Evolutionary conservation across 2,329 filamentous ascomycete species (phyloP).

Genomic region (Chaetothyriales sp.): DNA sequence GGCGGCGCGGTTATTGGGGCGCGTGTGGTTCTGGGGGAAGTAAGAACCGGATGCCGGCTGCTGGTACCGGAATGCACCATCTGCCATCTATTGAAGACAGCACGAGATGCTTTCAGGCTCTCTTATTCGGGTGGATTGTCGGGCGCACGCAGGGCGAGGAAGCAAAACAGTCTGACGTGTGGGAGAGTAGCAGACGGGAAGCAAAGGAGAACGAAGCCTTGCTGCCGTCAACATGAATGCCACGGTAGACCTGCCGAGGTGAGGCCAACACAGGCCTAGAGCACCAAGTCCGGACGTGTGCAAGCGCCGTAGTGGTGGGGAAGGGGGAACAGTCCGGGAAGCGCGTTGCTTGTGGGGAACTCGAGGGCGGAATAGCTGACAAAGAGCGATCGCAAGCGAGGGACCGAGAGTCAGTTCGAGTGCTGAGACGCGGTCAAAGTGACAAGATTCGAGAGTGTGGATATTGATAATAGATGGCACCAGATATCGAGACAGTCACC

Average conservation of each 20-base stretch:
- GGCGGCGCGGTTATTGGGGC: constrained; percentile 30
- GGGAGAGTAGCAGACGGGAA: constrained; percentile 6
- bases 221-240: constrained; percentile 35
- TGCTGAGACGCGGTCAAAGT: background rate
- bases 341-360: background rate
- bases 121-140: background rate
- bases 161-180: constrained; percentile 3
- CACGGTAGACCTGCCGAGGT: background rate
- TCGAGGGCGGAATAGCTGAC: background rate
- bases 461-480: constrained; percentile 2
- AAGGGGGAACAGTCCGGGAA: background rate
- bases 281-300: background rate
- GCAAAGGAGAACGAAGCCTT: constrained; percentile 25
- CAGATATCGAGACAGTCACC: constrained; percentile 1
- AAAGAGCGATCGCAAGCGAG: background rate
- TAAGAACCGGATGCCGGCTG: constrained; percentile 38
- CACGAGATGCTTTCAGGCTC: background rate
- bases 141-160: constrained; percentile 4
- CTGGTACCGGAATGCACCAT: constrained; percentile 40
- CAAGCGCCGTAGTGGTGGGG: background rate
- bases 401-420: background rate
- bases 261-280: background rate
- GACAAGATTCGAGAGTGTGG: constrained; percentile 2
- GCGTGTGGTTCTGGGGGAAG: constrained; percentile 32
- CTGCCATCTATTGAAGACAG: constrained; percentile 38